Evolutionary conservation across 805 yeast species (phyloP).

Genomic region (Ogataea kodamae): DNA sequence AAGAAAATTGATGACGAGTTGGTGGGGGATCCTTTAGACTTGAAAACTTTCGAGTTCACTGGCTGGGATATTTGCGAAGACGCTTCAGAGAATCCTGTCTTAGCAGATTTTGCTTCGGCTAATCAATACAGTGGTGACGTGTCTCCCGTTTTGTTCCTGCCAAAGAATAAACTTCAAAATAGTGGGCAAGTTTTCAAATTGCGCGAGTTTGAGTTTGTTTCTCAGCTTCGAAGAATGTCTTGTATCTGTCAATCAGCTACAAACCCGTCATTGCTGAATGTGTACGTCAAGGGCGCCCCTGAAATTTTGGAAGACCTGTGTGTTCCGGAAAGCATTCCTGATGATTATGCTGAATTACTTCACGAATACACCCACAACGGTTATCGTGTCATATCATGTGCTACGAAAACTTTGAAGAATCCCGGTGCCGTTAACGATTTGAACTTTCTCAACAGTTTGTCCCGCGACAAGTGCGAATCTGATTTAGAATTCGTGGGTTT

Average conservation of each 20-base stretch:
- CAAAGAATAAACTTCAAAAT: constrained; percentile 28
- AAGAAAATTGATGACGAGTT: constrained; percentile 72
- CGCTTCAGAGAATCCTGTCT: constrained; percentile 35
- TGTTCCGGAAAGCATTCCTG: constrained; percentile 65
- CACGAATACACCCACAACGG: constrained; percentile 91
- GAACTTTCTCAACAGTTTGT: constrained; percentile 45
- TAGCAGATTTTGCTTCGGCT: constrained; percentile 21
- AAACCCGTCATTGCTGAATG: constrained; percentile 32
- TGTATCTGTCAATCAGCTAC: constrained; percentile 57
- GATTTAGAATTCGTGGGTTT: constrained; percentile 79
- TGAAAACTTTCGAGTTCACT: constrained; percentile 89
- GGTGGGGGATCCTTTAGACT: constrained; percentile 92
- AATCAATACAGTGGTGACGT: constrained; percentile 37
- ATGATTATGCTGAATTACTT: constrained; percentile 65
- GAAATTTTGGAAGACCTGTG: constrained; percentile 86
- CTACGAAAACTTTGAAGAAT: constrained; percentile 44
- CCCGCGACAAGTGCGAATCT: constrained; percentile 66
- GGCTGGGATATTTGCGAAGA: constrained; percentile 75
- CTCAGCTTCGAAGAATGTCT: constrained; percentile 86
- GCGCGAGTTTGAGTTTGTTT: constrained; percentile 74
- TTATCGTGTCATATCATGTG: constrained; percentile 93
- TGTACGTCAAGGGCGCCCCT: constrained; percentile 94
- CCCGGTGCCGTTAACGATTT: constrained; percentile 34
- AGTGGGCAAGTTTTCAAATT: constrained; percentile 36
- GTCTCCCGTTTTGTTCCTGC: constrained; percentile 49